Evolutionary conservation across 2,329 filamentous ascomycete species (phyloP).

Genomic region (Neofusicoccum umdonicola): DNA sequence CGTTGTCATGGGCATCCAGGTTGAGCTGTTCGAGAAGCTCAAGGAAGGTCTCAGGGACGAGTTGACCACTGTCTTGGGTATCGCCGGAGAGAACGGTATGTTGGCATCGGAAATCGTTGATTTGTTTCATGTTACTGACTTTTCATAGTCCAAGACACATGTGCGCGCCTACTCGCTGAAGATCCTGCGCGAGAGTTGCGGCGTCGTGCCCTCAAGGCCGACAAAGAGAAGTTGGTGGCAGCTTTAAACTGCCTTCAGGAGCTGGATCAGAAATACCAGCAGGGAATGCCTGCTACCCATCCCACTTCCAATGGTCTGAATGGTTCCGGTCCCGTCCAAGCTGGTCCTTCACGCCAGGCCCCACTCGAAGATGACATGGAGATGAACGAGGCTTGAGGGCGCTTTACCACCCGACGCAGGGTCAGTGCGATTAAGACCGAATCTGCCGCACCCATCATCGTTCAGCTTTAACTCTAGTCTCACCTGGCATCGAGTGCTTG

Average conservation of each 20-base stretch:
- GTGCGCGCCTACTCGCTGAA: slow-evolving; percentile 32
- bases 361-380: background rate
- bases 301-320: background rate
- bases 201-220: slow-evolving; percentile 25
- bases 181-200: slow-evolving; percentile 30
- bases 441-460: too few relatives aligned
- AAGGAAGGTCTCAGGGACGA: slow-evolving; percentile 20
- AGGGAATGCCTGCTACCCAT: background rate
- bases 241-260: slow-evolving; percentile 25
- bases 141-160: background rate
- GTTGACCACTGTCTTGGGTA: slow-evolving; percentile 21
- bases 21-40: slow-evolving; percentile 26
- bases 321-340: background rate
- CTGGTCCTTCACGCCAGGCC: background rate
- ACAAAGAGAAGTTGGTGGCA: slow-evolving; percentile 29
- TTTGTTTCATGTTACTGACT: too few relatives aligned
- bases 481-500: too few relatives aligned
- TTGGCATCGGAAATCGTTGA: too few relatives aligned
- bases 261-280: slow-evolving; percentile 18
- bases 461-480: too few relatives aligned
- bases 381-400: background rate
- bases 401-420: too few relatives aligned
- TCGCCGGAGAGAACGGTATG: background rate
- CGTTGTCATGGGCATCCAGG: slow-evolving; percentile 40
- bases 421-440: too few relatives aligned